Conservation (phyloP, 2,329 filamentous ascomycete species). For the Neonectria ditissima region DNA sequence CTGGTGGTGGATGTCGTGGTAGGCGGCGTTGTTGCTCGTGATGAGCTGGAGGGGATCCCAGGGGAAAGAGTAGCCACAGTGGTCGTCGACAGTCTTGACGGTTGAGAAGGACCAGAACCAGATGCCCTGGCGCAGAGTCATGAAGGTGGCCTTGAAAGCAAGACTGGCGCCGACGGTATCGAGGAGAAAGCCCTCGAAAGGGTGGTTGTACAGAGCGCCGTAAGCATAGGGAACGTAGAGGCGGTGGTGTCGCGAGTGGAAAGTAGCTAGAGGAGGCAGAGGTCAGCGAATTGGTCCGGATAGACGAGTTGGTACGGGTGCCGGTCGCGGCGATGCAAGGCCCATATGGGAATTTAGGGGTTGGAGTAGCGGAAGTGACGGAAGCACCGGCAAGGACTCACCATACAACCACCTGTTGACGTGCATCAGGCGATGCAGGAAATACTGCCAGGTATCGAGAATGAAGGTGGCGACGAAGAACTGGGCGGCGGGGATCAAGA, state of each 20-base stretch:
- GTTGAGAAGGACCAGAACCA: conserved; percentile 90
- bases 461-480: conserved; percentile 79
- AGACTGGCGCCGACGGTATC: conserved; percentile 90
- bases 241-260: conserved; percentile 95
- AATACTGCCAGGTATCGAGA: conserved; percentile 98
- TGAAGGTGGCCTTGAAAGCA: conserved; percentile 82
- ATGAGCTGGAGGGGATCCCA: conserved; percentile 94
- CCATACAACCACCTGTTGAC: conserved; percentile 97
- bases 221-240: conserved; percentile 98
- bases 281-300: conserved; percentile 52
- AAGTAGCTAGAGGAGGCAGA: conserved; percentile 75
- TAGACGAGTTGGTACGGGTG: neutral
- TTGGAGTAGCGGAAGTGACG: neutral
- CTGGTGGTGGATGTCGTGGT: conserved; percentile 98
- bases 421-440: conserved; percentile 96
- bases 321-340: neutral
- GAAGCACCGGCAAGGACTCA: conserved; percentile 59
- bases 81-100: conserved; percentile 97
- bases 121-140: conserved; percentile 90
- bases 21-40: conserved; percentile 94
- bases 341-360: neutral
- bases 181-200: conserved; percentile 91
- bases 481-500: conserved; percentile 80
- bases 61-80: conserved; percentile 95
- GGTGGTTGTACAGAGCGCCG: conserved; percentile 96